Conservation (phyloP, 192 early-diverging fungal species). For the Entomortierella beljakovae region DNA sequence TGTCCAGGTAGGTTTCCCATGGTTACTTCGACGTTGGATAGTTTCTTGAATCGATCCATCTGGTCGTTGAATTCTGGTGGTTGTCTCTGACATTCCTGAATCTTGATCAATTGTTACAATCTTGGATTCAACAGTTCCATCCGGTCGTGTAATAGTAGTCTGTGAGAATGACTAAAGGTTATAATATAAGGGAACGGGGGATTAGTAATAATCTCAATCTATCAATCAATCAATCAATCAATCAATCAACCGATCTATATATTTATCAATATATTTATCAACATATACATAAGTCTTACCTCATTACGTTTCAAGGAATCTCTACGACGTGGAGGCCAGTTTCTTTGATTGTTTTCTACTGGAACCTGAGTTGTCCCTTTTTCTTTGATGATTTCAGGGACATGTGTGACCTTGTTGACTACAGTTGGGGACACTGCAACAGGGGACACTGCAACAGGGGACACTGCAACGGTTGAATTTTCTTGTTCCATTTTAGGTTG, state of each 20-base stretch:
- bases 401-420: constrained; percentile 5
- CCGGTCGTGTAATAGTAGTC: constrained; percentile 26
- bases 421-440: neutral
- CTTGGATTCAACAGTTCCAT: constrained; percentile 28
- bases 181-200: neutral
- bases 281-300: too few relatives aligned
- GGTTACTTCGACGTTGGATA: neutral
- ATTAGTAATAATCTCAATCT: too few relatives aligned
- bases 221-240: too few relatives aligned
- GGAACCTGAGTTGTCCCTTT: too few relatives aligned
- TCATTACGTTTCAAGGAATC: too few relatives aligned
- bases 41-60: constrained; percentile 36
- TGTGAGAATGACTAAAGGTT: constrained; percentile 12
- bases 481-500: neutral
- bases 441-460: neutral
- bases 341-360: too few relatives aligned
- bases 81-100: constrained; percentile 9
- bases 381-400: neutral
- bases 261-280: too few relatives aligned
- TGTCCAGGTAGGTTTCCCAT: neutral
- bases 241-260: too few relatives aligned
- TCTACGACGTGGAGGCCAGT: too few relatives aligned
- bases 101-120: constrained; percentile 7
- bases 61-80: constrained; percentile 3
- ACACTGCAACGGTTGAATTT: neutral